These are phyloP conservation scores for Thymus mandschuricus DNA, from an alignment of 257 asterid genomes.

Conservation along the genomic window DNA sequence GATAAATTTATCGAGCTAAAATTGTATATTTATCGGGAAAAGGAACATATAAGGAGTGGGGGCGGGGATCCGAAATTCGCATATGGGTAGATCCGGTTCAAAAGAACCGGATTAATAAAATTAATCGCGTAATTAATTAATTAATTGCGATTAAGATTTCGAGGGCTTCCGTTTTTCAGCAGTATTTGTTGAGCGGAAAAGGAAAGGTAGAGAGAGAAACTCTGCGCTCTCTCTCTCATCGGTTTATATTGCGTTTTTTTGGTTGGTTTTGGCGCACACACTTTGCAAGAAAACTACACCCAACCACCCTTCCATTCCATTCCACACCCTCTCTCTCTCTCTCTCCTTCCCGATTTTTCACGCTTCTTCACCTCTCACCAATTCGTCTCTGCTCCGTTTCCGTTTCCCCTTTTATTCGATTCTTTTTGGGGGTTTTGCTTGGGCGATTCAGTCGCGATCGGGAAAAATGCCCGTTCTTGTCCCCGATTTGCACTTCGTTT, in stretches of 20 bases:
- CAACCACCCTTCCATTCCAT: conserved; percentile 26
- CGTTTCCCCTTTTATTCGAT: not conserved
- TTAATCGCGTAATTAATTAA: not conserved
- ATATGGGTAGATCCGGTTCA: conserved; percentile 19
- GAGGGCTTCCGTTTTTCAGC: conserved; percentile 30
- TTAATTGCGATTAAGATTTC: conserved; percentile 3
- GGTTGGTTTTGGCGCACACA: conserved; percentile 37
- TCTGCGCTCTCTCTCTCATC: conserved; percentile 26
- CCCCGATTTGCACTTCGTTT: conserved; percentile 29
- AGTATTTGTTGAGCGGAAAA: conserved; percentile 54
- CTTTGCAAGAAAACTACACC: conserved; percentile 51
- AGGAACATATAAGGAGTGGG: not conserved
- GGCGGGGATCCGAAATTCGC: conserved; percentile 18
- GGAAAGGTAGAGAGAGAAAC: conserved; percentile 53
- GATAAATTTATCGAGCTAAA: too few relatives aligned
- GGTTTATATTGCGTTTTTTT: conserved; percentile 30
- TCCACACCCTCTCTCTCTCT: conserved; percentile 37
- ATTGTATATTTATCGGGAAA: too few relatives aligned
- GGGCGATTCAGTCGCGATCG: conserved; percentile 33
- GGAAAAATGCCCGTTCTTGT: conserved; percentile 41
- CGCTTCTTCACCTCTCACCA: conserved; percentile 41
- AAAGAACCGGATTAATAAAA: conserved; percentile 23
- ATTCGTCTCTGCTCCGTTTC: conserved; percentile 22
- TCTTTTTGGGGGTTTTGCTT: conserved; percentile 10
- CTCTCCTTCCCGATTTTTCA: not conserved